Evolutionary conservation across 805 yeast species (phyloP).

Genomic region (Ogataea minuta): DNA sequence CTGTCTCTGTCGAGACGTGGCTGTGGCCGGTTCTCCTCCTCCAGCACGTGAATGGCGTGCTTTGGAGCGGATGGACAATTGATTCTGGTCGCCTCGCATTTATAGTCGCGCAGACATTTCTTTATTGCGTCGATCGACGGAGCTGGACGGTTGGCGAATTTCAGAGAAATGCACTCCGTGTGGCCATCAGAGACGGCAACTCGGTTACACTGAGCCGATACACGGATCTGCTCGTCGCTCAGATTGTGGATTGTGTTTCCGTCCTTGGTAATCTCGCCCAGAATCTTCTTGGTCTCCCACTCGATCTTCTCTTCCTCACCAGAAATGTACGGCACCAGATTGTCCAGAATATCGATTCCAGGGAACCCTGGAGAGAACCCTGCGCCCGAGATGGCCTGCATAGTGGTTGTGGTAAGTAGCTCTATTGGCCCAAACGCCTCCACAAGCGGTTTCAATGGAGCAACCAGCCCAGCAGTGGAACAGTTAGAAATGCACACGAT

Average conservation of each 20-base stretch:
- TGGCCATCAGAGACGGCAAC: constrained; percentile 98
- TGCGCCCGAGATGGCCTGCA: constrained; percentile 98
- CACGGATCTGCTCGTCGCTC: constrained; percentile 69
- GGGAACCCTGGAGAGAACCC: constrained; percentile 98
- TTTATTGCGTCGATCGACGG: constrained; percentile 84
- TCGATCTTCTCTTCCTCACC: constrained; percentile 99
- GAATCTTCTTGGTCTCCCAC: constrained; percentile 95
- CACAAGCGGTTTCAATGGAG: constrained; percentile 92
- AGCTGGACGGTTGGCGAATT: constrained; percentile 77
- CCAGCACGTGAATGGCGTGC: constrained; percentile 87
- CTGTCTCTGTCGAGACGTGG: constrained; percentile 96
- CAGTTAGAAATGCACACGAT: constrained; percentile 96
- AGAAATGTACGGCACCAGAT: constrained; percentile 88
- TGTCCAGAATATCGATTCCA: constrained; percentile 91
- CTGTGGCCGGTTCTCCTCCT: constrained; percentile 92
- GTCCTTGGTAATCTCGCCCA: constrained; percentile 59
- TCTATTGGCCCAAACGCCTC: constrained; percentile 90
- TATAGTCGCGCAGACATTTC: constrained; percentile 64
- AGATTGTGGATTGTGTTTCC: constrained; percentile 57
- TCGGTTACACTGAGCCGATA: constrained; percentile 95
- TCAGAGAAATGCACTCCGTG: constrained; percentile 88
- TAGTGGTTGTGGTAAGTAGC: constrained; percentile 80
- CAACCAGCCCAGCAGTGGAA: constrained; percentile 97
- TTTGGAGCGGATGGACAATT: constrained; percentile 93
- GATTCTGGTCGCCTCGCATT: constrained; percentile 75